Percentiles rank a stretch among this genome's conserved stretches.
These are phyloP conservation scores for Musa itinerans DNA, from an alignment of 176 grass and related monocot species.

Conservation along the genomic window DNA sequence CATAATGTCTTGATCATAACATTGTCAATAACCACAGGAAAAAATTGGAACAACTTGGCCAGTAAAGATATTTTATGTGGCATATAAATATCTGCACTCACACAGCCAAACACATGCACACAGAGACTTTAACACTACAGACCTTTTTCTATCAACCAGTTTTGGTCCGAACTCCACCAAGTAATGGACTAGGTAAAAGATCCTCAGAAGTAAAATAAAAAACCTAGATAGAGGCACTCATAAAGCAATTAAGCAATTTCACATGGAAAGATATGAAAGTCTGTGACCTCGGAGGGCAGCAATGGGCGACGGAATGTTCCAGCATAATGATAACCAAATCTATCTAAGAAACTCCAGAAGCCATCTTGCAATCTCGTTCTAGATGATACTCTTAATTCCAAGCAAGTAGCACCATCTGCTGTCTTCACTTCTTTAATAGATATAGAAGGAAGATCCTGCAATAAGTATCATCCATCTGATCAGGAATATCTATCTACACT, in stretches of 20 bases:
- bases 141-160: too few relatives aligned
- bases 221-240: neutral
- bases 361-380: constrained; percentile 37
- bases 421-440: constrained; percentile 66
- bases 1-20: too few relatives aligned
- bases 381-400: constrained; percentile 49
- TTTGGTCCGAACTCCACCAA: too few relatives aligned
- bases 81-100: too few relatives aligned
- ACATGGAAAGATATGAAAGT: neutral
- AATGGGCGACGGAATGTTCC: constrained; percentile 36
- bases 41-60: too few relatives aligned
- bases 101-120: too few relatives aligned
- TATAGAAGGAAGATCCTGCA: constrained; percentile 64
- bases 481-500: neutral
- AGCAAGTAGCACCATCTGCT: constrained; percentile 47
- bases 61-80: too few relatives aligned
- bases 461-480: constrained; percentile 5
- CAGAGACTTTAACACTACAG: too few relatives aligned
- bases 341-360: constrained; percentile 72
- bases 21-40: too few relatives aligned
- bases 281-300: constrained; percentile 68
- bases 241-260: constrained; percentile 1
- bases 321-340: constrained; percentile 59
- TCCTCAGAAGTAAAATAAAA: neutral
- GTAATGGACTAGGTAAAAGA: too few relatives aligned